phyloP scores from a whole-genome alignment of 1,284 basidiomycete genomes.

The Mycosarcoma mackinlayi region DNA sequence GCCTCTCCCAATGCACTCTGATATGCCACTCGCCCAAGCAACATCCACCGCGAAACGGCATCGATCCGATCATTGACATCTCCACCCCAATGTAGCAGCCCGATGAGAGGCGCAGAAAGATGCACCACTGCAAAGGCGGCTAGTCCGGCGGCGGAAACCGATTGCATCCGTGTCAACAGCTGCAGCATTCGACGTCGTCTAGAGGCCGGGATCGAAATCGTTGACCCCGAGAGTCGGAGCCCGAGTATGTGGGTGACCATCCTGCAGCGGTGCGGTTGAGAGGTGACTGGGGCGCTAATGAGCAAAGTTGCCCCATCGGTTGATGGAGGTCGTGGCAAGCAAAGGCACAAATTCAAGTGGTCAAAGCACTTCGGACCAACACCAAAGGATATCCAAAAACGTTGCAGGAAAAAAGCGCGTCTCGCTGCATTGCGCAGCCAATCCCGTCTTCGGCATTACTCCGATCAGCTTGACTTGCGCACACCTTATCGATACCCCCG shows the following conservation, averaged over 20 bases:
- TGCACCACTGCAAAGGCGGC: slow-evolving; percentile 32
- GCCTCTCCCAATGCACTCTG: slow-evolving; percentile 53
- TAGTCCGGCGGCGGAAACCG: slow-evolving; percentile 17
- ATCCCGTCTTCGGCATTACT: too few relatives aligned
- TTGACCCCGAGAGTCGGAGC: slow-evolving; percentile 8
- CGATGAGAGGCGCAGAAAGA: slow-evolving; percentile 30
- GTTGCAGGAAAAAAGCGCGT: slow-evolving; percentile 3
- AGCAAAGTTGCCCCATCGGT: too few relatives aligned
- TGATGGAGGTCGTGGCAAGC: too few relatives aligned
- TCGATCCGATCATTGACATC: slow-evolving; percentile 44
- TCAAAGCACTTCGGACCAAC: slow-evolving; percentile 10
- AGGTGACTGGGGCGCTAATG: too few relatives aligned
- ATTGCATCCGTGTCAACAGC: slow-evolving; percentile 17
- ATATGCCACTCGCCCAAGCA: slow-evolving; percentile 62
- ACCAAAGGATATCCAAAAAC: not conserved
- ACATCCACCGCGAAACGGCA: slow-evolving; percentile 46
- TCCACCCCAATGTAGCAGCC: slow-evolving; percentile 16
- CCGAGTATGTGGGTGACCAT: slow-evolving; percentile 27
- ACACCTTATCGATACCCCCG: too few relatives aligned
- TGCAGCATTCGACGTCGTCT: slow-evolving; percentile 9
- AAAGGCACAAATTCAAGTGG: not conserved
- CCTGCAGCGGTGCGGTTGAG: not conserved
- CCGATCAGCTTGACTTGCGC: too few relatives aligned
- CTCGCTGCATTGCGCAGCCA: too few relatives aligned
- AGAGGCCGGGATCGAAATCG: not conserved